These are phyloP conservation scores for Vitis hybrid DNA, from an alignment of 177 flowering plant genomes.

Conservation along the genomic window DNA sequence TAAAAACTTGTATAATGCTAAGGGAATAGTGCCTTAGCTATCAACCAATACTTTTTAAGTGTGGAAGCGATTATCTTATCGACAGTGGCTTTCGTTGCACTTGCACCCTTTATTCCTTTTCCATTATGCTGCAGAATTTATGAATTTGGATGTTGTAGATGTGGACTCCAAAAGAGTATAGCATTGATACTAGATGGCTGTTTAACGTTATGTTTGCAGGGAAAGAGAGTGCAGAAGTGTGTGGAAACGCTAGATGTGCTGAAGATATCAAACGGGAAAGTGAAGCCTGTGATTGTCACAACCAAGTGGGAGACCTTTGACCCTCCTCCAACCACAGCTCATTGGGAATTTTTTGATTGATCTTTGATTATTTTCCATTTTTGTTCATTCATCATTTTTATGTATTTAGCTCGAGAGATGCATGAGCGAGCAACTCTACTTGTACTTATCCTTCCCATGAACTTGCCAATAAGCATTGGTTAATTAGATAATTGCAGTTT, in stretches of 20 bases:
- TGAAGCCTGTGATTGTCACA: conserved; percentile 36
- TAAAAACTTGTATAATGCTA: too few relatives aligned
- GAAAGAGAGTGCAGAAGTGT: conserved; percentile 48
- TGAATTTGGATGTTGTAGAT: background rate
- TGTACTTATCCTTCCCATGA: background rate
- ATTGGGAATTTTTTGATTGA: conserved; percentile 46
- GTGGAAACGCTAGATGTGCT: conserved; percentile 62
- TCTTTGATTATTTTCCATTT: background rate
- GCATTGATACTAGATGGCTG: background rate
- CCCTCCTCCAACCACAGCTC: conserved; percentile 22
- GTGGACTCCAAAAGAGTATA: too few relatives aligned
- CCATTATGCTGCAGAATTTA: too few relatives aligned
- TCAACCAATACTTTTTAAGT: too few relatives aligned
- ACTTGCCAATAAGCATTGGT: conserved; percentile 1
- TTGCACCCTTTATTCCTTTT: too few relatives aligned
- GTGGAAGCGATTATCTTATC: too few relatives aligned
- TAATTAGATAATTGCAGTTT: background rate
- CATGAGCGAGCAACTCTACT: conserved; percentile 3
- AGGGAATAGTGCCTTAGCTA: too few relatives aligned
- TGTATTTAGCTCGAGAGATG: conserved; percentile 10
- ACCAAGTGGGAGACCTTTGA: conserved; percentile 63
- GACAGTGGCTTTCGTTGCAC: too few relatives aligned
- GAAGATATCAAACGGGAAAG: conserved; percentile 50
- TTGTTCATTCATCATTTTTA: conserved; percentile 5
- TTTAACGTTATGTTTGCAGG: conserved; percentile 22